Evolutionary conservation across 352 stramenopile species (phyloP), one percentile per base, ranked within the genome.

Genomic region (Aphanomyces invadans): DNA sequence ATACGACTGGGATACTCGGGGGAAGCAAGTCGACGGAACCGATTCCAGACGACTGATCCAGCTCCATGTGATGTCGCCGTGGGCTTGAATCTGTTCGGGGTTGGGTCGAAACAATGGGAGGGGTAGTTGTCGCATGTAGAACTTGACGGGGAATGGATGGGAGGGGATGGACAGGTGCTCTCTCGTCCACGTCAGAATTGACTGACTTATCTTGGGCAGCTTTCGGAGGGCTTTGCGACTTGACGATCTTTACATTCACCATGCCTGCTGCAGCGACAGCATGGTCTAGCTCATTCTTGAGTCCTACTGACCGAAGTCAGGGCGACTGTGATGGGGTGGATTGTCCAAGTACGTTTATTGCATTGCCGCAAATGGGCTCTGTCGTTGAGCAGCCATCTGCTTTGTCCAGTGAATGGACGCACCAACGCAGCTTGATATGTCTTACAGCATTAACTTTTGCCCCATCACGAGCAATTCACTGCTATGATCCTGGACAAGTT

Each of bases 311-410:
- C 5, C 21, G 23, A 25, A 10, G 23, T n/a, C 26, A 46, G 33
- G 10, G 23, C 19, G 3, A 15, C 11, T 42, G 15, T 42, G 7
- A 1, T 3, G 1, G 53, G 1, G 21, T 9, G n/a, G n/a, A n/a
- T n/a, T n/a, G n/a, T n/a, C n/a, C n/a, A n/a, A n/a, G n/a, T 62
- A 52, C 55, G 36, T 38, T 64, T 64, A 38, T 64, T 64, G 55
- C 55, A 64, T n/a, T 49, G 21, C 32, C 55, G 55, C 55, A 64
- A 52, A 38, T 52, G 55, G 12, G 36, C 12, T 49, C 55, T 19
- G 36, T 64, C 55, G 29, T 42, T 51, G 0, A 64, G 55, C 21
- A 64, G 55, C 55, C 55, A 64, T 28, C 55, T 64, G 36, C 7
- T 10, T 21, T 7, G 4, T 39, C 49, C 15, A 57, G 25, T 57